Evolutionary conservation across 495 filamentous ascomycete genomes (phyloP).

Genomic region (Ascodesmis nigricans): DNA sequence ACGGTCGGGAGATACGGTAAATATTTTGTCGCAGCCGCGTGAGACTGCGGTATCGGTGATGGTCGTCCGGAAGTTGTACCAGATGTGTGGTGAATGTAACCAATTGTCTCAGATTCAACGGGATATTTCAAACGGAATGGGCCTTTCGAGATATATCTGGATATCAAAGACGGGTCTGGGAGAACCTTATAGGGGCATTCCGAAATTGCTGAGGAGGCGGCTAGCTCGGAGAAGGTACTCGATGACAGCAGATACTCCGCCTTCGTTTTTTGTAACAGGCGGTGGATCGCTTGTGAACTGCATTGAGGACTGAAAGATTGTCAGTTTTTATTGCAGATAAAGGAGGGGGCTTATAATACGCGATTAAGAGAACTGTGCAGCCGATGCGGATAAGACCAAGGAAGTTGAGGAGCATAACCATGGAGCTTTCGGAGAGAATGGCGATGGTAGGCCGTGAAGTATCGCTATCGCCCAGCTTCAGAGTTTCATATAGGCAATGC

Average conservation of each 20-base stretch:
- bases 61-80: constrained; percentile 34
- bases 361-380: constrained; percentile 30
- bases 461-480: background rate
- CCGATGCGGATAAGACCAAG: constrained; percentile 31
- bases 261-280: constrained; percentile 26
- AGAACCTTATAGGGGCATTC: background rate
- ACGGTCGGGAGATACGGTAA: constrained; percentile 26
- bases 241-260: constrained; percentile 24
- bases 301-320: constrained; percentile 27
- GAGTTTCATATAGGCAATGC: background rate
- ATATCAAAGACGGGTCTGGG: too few species aligned
- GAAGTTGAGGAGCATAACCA: constrained; percentile 31
- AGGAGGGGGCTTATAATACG: constrained; percentile 17
- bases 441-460: constrained; percentile 21
- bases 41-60: constrained; percentile 31
- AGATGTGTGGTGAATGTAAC: constrained; percentile 30
- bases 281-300: constrained; percentile 23
- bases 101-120: constrained; percentile 9
- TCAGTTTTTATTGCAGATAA: background rate
- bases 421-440: constrained; percentile 28
- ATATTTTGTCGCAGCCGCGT: constrained; percentile 28
- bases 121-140: too few species aligned
- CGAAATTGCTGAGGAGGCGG: background rate
- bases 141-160: too few species aligned
- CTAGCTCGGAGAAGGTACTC: constrained; percentile 16